Evolutionary conservation across 352 stramenopile species (phyloP), one percentile per base, ranked within the genome.

Genomic region (Lagenidium sp.): DNA sequence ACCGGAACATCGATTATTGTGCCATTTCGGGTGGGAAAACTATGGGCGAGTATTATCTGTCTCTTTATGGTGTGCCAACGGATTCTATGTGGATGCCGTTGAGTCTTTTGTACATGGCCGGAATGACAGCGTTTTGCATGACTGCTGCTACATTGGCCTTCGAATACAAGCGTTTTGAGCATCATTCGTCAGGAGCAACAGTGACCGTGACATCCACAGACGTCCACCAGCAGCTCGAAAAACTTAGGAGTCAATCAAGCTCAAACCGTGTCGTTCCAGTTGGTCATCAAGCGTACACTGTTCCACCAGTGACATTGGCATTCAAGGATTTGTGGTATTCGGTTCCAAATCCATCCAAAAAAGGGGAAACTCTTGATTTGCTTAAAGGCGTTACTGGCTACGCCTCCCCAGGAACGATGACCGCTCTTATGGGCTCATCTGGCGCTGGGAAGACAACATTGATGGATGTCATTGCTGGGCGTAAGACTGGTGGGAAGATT

Each of bases 401-500:
- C 30, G 57, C 59, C 2, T 1, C n/a, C 8, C 68, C 68, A 2
- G 65, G 68, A 4, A 56, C 36, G 3, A 57, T 79, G 23, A 64
- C 55, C 4, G 65, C 65, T 4, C 43, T 81, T 16, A 74, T 76
- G 55, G 68, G 68, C 20, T 50, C 45, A 0, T 64, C 53, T 2
- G 70, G 73, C 42, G 68, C 76, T 32, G 48, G 48, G 16, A 56
- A 56, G 41, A 56, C 48, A 3, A 56, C 48, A 13, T 36, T 56
- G 26, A 56, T 56, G 48, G 48, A 56, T 41, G 48, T 56, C 21
- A 50, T 56, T 16, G 48, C 48, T 34, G 47, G 47, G 16, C 65
- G 87, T 34, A 97, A 97, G 59, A 85, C 63, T 20, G 68, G 66
- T 30, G 87, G 88, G 16, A 63, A 23, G 8, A 72, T 95, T 36